Evolutionary conservation across 1,284 basidiomycete species (phyloP).

Genomic region (Tylopilus microsporus): DNA sequence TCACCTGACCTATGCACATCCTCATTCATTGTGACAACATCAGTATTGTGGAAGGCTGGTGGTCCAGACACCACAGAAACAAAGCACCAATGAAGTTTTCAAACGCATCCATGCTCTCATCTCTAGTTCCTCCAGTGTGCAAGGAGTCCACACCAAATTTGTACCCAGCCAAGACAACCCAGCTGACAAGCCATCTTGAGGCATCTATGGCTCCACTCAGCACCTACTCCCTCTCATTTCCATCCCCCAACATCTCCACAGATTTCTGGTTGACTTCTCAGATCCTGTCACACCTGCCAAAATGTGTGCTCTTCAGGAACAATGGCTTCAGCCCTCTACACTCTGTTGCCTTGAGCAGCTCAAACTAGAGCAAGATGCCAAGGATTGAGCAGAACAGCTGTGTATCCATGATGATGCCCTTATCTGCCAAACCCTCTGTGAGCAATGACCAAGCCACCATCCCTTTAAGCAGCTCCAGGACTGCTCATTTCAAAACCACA

Average conservation of each 20-base stretch:
- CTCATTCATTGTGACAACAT: constrained; percentile 36
- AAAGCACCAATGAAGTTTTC: constrained; percentile 20
- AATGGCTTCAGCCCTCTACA: too few species aligned
- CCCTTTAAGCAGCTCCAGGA: background rate
- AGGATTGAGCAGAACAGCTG: too few species aligned
- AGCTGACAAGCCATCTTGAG: constrained; percentile 21
- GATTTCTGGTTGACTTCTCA: constrained; percentile 12
- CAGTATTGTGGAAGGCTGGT: constrained; percentile 39
- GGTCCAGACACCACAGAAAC: constrained; percentile 34
- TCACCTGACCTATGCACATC: constrained; percentile 6
- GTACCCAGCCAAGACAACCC: constrained; percentile 26
- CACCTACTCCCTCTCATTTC: constrained; percentile 18
- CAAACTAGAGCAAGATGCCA: too few species aligned
- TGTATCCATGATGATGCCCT: too few species aligned
- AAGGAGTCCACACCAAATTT: constrained; percentile 16
- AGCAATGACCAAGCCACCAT: too few species aligned
- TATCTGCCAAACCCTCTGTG: too few species aligned
- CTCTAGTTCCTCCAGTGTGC: too few species aligned
- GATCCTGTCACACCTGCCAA: background rate
- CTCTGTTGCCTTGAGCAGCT: too few species aligned
- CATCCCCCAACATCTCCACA: constrained; percentile 6
- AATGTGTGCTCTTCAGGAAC: background rate
- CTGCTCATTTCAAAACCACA: too few species aligned
- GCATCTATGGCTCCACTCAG: constrained; percentile 2
- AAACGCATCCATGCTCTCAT: constrained; percentile 19